Percentiles rank a stretch among this genome's conserved stretches.
Conservation (phyloP, 1,284 basidiomycete species). For the Thecaphora thlaspeos region DNA sequence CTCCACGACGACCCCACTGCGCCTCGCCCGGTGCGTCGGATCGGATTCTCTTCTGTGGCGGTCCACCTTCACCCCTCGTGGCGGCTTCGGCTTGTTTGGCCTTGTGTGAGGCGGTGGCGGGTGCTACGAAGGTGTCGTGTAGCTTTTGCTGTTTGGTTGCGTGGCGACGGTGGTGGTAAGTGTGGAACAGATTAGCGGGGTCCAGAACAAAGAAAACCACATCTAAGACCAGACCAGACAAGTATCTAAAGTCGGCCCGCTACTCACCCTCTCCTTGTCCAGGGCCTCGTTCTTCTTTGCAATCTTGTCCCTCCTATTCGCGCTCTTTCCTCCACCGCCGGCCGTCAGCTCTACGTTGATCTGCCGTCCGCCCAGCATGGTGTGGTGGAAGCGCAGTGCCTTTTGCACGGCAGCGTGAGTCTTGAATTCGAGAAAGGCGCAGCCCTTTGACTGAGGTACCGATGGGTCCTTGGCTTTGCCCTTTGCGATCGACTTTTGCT, state of each 20-base stretch:
- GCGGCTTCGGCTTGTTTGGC: conserved; percentile 11
- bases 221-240: background rate
- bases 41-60: conserved; percentile 9
- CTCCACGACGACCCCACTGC: conserved; percentile 20
- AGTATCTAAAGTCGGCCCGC: background rate
- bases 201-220: background rate
- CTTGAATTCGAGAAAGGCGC: conserved; percentile 55
- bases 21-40: conserved; percentile 3
- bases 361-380: conserved; percentile 48
- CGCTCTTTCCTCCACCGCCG: conserved; percentile 53
- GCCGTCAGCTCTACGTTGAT: conserved; percentile 57
- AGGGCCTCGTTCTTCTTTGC: conserved; percentile 48
- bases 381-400: conserved; percentile 55
- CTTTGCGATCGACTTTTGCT: conserved; percentile 55
- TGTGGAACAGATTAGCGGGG: too few species aligned
- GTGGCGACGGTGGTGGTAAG: background rate
- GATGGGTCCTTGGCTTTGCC: conserved; percentile 52
- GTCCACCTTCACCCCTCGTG: conserved; percentile 5
- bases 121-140: conserved; percentile 51
- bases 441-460: conserved; percentile 46
- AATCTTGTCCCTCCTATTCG: conserved; percentile 49
- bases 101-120: conserved; percentile 44
- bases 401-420: conserved; percentile 39
- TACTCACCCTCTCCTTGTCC: conserved; percentile 42
- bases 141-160: conserved; percentile 31